These are phyloP conservation scores for Agaricus sinodeliciosus DNA, from an alignment of 768 basidiomycete species.

Conservation along the genomic window DNA sequence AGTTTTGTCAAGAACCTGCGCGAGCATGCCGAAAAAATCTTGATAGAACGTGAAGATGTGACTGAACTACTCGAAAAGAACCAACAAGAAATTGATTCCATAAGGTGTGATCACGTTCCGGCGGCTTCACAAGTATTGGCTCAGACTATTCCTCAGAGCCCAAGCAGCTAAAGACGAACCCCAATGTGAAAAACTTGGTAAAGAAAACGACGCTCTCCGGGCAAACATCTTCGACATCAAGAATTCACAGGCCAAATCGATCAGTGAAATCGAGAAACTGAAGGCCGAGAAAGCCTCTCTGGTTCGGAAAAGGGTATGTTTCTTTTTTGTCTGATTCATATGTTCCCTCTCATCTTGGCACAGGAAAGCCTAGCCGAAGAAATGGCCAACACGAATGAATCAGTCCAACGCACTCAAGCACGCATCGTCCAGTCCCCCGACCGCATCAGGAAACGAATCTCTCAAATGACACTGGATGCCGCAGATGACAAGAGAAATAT, in stretches of 20 bases:
- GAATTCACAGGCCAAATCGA: conserved; percentile 49
- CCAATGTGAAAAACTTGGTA: conserved; percentile 48
- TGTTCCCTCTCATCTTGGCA: too few species aligned
- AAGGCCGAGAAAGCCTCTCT: conserved; percentile 65
- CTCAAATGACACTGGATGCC: conserved; percentile 61
- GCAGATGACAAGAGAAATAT: conserved; percentile 67
- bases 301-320: conserved; percentile 53
- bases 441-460: conserved; percentile 76
- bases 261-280: conserved; percentile 62
- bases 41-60: conserved; percentile 57
- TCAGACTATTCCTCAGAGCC: conserved; percentile 31
- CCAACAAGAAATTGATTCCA: conserved; percentile 41
- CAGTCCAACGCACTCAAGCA: conserved; percentile 55
- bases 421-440: conserved; percentile 92
- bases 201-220: conserved; percentile 55
- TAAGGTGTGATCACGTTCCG: conserved; percentile 41
- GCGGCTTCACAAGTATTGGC: not conserved
- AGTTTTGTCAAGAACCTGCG: conserved; percentile 56
- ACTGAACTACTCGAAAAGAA: conserved; percentile 40
- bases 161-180: conserved; percentile 68
- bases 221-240: conserved; percentile 66
- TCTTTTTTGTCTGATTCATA: conserved; percentile 1
- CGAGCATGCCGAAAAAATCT: conserved; percentile 47
- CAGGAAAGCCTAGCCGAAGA: conserved; percentile 62
- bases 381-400: conserved; percentile 49